Percentiles rank a stretch among this genome's conserved stretches.
Conservation (phyloP, 352 stramenopile genomes). For the Globisporangium nunn region DNA sequence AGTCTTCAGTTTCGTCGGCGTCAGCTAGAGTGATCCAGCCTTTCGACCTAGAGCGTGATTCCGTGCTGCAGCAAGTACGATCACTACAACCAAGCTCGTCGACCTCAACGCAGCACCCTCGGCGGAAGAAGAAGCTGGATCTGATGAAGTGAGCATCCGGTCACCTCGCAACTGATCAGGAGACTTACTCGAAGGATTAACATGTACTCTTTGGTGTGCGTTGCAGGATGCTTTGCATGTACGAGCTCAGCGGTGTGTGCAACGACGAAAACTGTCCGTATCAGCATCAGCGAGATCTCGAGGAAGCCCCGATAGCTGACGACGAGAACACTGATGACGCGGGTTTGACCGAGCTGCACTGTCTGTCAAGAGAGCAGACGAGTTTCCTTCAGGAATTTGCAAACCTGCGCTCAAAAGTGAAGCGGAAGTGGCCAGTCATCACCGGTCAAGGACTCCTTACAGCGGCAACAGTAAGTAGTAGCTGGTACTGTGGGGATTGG, state of each 20-base stretch:
- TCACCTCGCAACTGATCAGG: not conserved
- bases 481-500: not conserved
- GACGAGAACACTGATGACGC: not conserved
- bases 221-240: conserved; percentile 58
- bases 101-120: conserved; percentile 2
- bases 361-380: conserved; percentile 17
- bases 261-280: conserved; percentile 66
- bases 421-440: conserved; percentile 42
- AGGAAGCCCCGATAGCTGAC: conserved; percentile 3
- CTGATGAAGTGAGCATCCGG: conserved; percentile 48
- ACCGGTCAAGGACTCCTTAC: not conserved
- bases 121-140: conserved; percentile 21
- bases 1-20: not conserved
- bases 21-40: not conserved
- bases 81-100: not conserved
- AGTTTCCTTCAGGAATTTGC: conserved; percentile 34
- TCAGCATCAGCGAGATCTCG: conserved; percentile 58
- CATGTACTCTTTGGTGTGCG: not conserved
- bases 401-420: conserved; percentile 25
- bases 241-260: conserved; percentile 67
- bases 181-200: not conserved
- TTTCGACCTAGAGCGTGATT: conserved; percentile 10
- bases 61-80: conserved; percentile 27
- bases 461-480: not conserved
- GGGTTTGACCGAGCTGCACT: not conserved